phyloP scores from a whole-genome alignment of 768 basidiomycete genomes.

The Suillus subaureus region DNA sequence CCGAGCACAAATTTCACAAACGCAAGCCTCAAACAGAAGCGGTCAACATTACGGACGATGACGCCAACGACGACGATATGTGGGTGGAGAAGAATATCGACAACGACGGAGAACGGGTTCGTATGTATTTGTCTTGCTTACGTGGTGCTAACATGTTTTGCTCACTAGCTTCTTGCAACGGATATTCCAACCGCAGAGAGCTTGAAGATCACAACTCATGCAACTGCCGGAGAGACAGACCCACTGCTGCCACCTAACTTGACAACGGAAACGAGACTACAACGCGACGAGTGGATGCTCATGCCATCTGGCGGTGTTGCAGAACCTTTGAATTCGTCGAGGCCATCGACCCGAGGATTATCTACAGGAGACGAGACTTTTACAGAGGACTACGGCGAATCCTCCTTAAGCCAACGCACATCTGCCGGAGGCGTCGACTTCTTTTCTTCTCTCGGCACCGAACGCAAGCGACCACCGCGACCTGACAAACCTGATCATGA shows the following conservation, averaged over 20 bases:
- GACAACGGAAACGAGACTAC: slow-evolving; percentile 49
- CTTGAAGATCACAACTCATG: slow-evolving; percentile 67
- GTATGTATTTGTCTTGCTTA: slow-evolving; percentile 23
- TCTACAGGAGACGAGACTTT: slow-evolving; percentile 48
- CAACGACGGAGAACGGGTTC: slow-evolving; percentile 72
- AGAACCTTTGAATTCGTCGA: slow-evolving; percentile 35
- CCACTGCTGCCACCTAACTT: slow-evolving; percentile 50
- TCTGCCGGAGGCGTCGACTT: slow-evolving; percentile 75
- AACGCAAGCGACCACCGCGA: slow-evolving; percentile 66
- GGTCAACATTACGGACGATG: slow-evolving; percentile 61
- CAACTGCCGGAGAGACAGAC: slow-evolving; percentile 45
- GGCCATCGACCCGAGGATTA: slow-evolving; percentile 32
- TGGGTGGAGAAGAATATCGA: slow-evolving; percentile 91
- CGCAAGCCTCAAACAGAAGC: slow-evolving; percentile 36
- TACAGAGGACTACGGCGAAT: slow-evolving; percentile 68
- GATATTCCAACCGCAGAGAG: slow-evolving; percentile 78
- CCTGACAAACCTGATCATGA: slow-evolving; percentile 67
- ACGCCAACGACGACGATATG: slow-evolving; percentile 71
- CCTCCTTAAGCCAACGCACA: slow-evolving; percentile 45
- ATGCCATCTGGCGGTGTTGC: slow-evolving; percentile 29
- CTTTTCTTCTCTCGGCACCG: slow-evolving; percentile 85
- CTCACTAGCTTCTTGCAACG: slow-evolving; percentile 58
- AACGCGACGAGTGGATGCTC: slow-evolving; percentile 93
- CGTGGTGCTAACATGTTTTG: slow-evolving; percentile 12
- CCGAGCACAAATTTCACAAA: slow-evolving; percentile 43